These are phyloP conservation scores for Pestalotiopsis sp. DNA, from an alignment of 2,329 filamentous ascomycete genomes.

Conservation along the genomic window DNA sequence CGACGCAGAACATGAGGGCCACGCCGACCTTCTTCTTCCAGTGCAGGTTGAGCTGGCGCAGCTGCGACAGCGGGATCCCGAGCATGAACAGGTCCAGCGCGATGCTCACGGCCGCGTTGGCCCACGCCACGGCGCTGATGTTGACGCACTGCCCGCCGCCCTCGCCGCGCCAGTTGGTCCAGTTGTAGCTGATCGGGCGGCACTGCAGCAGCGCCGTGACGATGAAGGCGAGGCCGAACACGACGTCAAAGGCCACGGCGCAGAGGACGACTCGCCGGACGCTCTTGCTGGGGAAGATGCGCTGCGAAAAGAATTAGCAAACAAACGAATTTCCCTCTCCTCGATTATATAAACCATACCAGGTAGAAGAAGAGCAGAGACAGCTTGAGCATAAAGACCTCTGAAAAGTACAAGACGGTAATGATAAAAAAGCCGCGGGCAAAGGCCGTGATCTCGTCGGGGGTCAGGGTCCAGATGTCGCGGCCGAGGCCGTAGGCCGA, in stretches of 20 bases:
- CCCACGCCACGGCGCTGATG: constrained; percentile 39
- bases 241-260: constrained; percentile 26
- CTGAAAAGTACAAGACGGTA: constrained; percentile 22
- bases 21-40: constrained; percentile 53
- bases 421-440: constrained; percentile 27
- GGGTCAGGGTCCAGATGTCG: constrained; percentile 31
- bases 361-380: constrained; percentile 41
- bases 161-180: constrained; percentile 40
- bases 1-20: constrained; percentile 50
- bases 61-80: constrained; percentile 44
- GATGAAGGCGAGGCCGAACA: constrained; percentile 26
- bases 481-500: constrained; percentile 25
- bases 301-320: constrained; percentile 12
- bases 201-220: constrained; percentile 34
- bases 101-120: constrained; percentile 43
- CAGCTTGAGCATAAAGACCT: constrained; percentile 37
- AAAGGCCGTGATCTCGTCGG: constrained; percentile 27
- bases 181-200: constrained; percentile 37
- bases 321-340: not conserved
- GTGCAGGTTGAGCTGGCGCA: constrained; percentile 42
- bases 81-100: constrained; percentile 44
- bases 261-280: constrained; percentile 20
- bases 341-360: not conserved
- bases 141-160: constrained; percentile 27
- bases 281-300: constrained; percentile 34